Conservation (phyloP, 140 eudicot genomes). For the Erigeron philadelphicus region DNA sequence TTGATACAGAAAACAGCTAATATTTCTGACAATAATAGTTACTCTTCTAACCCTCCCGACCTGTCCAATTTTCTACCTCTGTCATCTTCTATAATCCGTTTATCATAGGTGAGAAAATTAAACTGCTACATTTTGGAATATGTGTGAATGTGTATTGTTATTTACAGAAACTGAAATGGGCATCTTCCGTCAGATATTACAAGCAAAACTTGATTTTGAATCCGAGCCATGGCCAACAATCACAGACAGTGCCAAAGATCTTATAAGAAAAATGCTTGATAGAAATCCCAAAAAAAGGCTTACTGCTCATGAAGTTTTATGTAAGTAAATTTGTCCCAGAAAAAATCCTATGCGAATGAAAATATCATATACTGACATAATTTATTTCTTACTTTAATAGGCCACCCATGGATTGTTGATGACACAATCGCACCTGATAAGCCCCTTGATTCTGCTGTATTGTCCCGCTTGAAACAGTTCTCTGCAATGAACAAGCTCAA, state of each 20-base stretch:
- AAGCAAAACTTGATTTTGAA: conserved; percentile 69
- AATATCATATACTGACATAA: background rate
- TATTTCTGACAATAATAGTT: too few species aligned
- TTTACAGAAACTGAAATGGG: conserved; percentile 81
- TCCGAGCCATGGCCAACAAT: conserved; percentile 90
- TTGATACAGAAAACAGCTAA: too few species aligned
- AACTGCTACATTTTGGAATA: conserved; percentile 6
- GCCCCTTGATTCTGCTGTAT: conserved; percentile 81
- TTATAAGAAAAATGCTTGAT: conserved; percentile 70
- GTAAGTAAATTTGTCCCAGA: conserved; percentile 36
- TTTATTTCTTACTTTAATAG: conserved; percentile 31
- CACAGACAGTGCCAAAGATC: conserved; percentile 77
- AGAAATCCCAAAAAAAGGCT: conserved; percentile 75
- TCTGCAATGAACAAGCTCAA: conserved; percentile 90
- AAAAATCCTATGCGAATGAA: background rate
- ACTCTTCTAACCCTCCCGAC: too few species aligned
- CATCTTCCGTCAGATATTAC: conserved; percentile 75
- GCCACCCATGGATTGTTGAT: conserved; percentile 91
- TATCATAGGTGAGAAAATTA: background rate
- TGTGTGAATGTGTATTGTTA: background rate
- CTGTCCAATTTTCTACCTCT: too few species aligned
- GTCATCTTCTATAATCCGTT: background rate
- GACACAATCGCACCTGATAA: conserved; percentile 78
- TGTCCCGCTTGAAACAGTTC: conserved; percentile 75
- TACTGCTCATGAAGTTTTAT: conserved; percentile 82